Base-by-base conservation (phyloP, 1,284 basidiomycete species). In the Apiotrichum gracile region DNA sequence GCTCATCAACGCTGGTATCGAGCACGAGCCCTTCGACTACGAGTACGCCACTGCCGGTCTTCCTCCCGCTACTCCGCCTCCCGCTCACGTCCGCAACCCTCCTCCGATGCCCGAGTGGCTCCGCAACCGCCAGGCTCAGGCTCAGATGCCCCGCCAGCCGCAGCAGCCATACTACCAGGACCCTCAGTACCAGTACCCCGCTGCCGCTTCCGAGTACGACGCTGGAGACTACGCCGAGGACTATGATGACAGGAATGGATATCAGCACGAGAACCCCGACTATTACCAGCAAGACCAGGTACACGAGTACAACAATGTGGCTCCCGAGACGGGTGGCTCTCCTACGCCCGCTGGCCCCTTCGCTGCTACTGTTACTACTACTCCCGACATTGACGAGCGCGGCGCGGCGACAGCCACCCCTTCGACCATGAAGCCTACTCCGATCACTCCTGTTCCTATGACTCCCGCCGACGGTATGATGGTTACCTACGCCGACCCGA, bases 31-130 rank as follows among this genome's bases (percentile, higher is more conserved):
- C 19, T 72, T 69, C 52, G 69, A 73, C 46, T 65, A 68, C 39
- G 66, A 69, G 6, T 67, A 64, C 47, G 68, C 64, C 10, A 56
- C 73, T 41, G 50, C 58, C 17, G 65, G 67, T 49, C 58, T 75
- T 2, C 72, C 72, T 5, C 68, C 70, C 2, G 51, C 60, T 10
- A 60, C 62, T 5, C 72, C 74, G 3, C 65, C 67, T 1, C 52
- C 54, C 5, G 65, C 44, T n/a, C 43, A 35, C 13, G 27, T 22
- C 27, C 48, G 45, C 8, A 31, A 29, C 10, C 50, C 34, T 27
- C 25, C 43, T 1, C 17, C 34, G 17, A 27, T 45, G 5, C 48
- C 51, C 5, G 43, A 47, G 3, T 37, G 46, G 34, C 46, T 47
- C n/a, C 22, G 26, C 24, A 4, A 25, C 16, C 19, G 29, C 27